A percentile compares a stretch with the other conserved stretches of the same genome.
Conservation (phyloP, 2,329 filamentous ascomycete species). For the Sporothrix brunneoviolacea region DNA sequence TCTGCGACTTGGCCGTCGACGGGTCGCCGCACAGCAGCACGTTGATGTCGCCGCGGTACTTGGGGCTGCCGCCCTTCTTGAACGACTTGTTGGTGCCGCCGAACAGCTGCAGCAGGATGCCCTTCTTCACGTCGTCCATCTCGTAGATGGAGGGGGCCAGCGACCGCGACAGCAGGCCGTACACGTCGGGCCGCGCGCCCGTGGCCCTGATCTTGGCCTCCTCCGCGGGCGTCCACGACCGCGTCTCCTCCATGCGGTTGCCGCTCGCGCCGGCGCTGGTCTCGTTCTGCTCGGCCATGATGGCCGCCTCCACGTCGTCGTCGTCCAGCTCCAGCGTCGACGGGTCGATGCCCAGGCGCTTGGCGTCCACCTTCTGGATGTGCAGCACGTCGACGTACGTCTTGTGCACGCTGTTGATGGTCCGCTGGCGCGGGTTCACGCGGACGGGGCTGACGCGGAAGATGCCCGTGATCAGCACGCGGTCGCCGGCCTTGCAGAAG, state of each 20-base stretch:
- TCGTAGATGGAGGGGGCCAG: constrained; percentile 94
- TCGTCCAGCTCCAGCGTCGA: constrained; percentile 74
- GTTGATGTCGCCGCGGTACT: constrained; percentile 96
- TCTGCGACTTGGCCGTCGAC: constrained; percentile 91
- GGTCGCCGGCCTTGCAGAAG: constrained; percentile 95
- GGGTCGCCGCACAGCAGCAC: constrained; percentile 94
- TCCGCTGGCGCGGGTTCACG: constrained; percentile 85
- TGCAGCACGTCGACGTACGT: constrained; percentile 95
- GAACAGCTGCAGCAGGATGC: constrained; percentile 91
- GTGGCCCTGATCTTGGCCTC: constrained; percentile 82
- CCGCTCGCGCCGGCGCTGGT: constrained; percentile 53
- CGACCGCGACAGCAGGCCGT: constrained; percentile 84
- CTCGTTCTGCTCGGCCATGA: constrained; percentile 33
- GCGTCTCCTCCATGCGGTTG: constrained; percentile 72
- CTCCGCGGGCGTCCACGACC: constrained; percentile 78
- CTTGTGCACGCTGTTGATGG: constrained; percentile 94
- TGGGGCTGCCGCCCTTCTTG: constrained; percentile 89
- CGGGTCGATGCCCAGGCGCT: constrained; percentile 82
- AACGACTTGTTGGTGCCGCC: constrained; percentile 98
- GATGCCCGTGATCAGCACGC: constrained; percentile 91
- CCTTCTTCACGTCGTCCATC: constrained; percentile 98
- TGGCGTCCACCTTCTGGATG: constrained; percentile 94
- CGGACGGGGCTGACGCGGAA: constrained; percentile 93
- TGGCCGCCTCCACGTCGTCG: constrained; percentile 45
- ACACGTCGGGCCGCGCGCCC: constrained; percentile 75